Base-by-base conservation (phyloP, 768 basidiomycete genomes). In the Rhizopogon vinicolor region DNA sequence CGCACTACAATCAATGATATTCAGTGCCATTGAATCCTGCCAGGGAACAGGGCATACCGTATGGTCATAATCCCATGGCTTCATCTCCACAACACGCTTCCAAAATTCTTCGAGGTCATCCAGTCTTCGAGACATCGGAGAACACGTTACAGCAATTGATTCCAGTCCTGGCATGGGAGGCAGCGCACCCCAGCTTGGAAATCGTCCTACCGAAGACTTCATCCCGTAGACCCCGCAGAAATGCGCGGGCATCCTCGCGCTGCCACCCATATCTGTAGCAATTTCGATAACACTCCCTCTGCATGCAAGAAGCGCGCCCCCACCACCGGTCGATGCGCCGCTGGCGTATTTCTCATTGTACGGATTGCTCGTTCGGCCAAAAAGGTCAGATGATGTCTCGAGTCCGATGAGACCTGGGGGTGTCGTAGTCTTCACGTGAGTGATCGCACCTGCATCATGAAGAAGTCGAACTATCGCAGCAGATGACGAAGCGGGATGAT, bases 241-340 rank as follows among this genome's bases (percentile, higher is more conserved):
- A 10, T 76, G 74, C 1, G 80, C 72, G 1, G 81, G 81, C 51
- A 78, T 73, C 45, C 81, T 71, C 13, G 75, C 67, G 18, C 77
- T 78, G 5, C 82, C 82, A 1, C 79, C 80, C 16, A 81, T 62
- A 57, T 82, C 81, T 5, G 78, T 75, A 7, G 75, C 71, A 31
- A 81, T 68, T 45, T 79, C 80, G 54, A 82, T 63, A 18, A 73
- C 64, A 22, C 69, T 67, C 8, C 80, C 80, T 10, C 73, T 72
- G 37, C 68, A 63, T 0, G 80, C 80, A 3, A 82, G 62, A 18
- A 82, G 68, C 7, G 81, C 78, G 1, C 68, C 74, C 19, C 80
- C 81, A 6, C 81, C 81, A 28, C 81, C 81, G 0, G 78, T 78
- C 0, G 80, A 81, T 25, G 77, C 81, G 5, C 80, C 80, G 10